Evolutionary conservation across 768 basidiomycete species (phyloP), one percentile per base, ranked within the genome.

Genomic region (Pholiota microspora): DNA sequence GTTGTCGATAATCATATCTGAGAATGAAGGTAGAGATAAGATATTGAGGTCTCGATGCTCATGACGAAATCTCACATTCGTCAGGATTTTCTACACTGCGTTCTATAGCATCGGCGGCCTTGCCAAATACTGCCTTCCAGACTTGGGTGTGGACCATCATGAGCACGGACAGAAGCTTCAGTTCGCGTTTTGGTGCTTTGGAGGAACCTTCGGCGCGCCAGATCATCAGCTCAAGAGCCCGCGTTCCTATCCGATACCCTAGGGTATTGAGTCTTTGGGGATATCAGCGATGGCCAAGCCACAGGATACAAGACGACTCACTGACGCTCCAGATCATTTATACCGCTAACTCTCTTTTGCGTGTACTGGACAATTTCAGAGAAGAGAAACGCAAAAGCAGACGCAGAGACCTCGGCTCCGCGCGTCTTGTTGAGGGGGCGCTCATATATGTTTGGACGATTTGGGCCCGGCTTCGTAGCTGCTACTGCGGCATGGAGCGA

Each of bases 1-100:
- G 69, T 99, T 98, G 77, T 98, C 90, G 56, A 96, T 89, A 59
- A 99, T 90, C 97, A 98, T 98, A 71, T 98, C 94, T 96, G 21
- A 47, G 38, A 44, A 42, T 60, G 29, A 52, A 34, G 50, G 36
- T 32, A 38, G 38, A 16, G n/a, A 38, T 25, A 10, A 24, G 15
- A 36, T 52, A 34, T 42, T n/a, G 48, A 45, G 28, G 53, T 49
- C 55, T 57, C 31, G 42, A 38, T 25, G 27, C 36, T 10, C 21
- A 4, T 45, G 35, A 23, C 40, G 27, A 24, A 31, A 2, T 21
- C 49, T 42, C 2, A 73, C 94, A 99, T 78, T 99, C 97, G 67
- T 98, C 96, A 16, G 91, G 87, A 55, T 96, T 93, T 69, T 97
- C 94, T 0, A 98, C 92, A 60, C 92, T 94, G 74, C 93, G 90